Evolutionary conservation across 805 yeast genomes (phyloP).

Genomic region (Candida sanyiensis): DNA sequence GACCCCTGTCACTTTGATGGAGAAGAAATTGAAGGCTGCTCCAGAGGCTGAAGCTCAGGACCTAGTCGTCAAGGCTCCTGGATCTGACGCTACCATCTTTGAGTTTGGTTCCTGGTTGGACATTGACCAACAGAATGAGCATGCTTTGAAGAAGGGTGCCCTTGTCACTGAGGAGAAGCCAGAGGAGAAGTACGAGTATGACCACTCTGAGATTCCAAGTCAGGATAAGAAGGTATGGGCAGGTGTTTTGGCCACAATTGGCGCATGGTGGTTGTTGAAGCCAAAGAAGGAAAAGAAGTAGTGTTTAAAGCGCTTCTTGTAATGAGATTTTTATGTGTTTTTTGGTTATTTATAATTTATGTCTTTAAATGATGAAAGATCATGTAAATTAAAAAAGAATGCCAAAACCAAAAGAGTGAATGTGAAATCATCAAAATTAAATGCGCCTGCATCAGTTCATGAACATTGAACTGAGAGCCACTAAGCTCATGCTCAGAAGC

Average conservation of each 20-base stretch:
- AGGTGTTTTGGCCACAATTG: conserved; percentile 24
- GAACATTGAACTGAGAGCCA: conserved; percentile 7
- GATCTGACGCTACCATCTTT: conserved; percentile 21
- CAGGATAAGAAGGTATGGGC: conserved; percentile 25
- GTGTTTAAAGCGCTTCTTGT: neutral
- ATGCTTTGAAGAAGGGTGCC: conserved; percentile 12
- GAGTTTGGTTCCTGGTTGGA: conserved; percentile 18
- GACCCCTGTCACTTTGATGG: conserved; percentile 28
- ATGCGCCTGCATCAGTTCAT: conserved; percentile 1
- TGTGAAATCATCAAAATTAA: too few species aligned
- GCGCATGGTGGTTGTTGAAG: conserved; percentile 27
- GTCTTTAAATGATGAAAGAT: too few species aligned
- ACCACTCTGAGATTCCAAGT: conserved; percentile 13
- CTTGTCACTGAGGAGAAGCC: conserved; percentile 9
- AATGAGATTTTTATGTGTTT: neutral
- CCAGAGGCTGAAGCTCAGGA: conserved; percentile 15
- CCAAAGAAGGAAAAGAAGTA: conserved; percentile 11
- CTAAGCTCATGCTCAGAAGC: conserved; percentile 12
- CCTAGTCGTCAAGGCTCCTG: conserved; percentile 22
- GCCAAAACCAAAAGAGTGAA: too few species aligned
- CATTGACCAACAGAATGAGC: conserved; percentile 14
- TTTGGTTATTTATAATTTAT: neutral
- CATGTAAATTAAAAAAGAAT: too few species aligned
- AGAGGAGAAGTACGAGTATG: conserved; percentile 19
- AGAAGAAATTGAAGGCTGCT: conserved; percentile 21